phyloP scores from a whole-genome alignment of 2,329 filamentous ascomycete genomes.

The Ophiostoma triangulosporum region DNA sequence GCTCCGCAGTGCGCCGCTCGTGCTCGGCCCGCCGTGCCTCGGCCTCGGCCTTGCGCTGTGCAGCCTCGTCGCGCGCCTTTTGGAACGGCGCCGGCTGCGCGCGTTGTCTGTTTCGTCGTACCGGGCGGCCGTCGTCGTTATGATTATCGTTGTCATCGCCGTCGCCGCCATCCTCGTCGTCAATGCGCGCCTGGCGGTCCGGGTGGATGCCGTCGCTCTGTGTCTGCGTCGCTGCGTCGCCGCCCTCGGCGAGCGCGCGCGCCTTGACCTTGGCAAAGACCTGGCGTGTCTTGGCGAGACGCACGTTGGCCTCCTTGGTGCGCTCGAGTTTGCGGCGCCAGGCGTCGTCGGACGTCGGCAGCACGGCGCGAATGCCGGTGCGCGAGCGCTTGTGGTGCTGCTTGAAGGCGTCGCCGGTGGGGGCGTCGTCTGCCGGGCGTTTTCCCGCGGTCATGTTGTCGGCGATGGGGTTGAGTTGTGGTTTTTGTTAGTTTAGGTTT shows the following conservation, averaged over 20 bases:
- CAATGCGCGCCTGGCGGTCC: conserved; percentile 27
- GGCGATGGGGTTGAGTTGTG: neutral
- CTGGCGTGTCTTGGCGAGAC: conserved; percentile 88
- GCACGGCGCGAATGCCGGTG: conserved; percentile 7
- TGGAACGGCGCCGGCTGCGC: conserved; percentile 5
- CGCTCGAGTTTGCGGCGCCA: conserved; percentile 23
- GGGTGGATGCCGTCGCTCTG: conserved; percentile 24
- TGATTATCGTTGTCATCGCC: neutral
- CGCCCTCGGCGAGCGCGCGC: conserved; percentile 17
- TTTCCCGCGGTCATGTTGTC: conserved; percentile 3
- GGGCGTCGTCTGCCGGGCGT: neutral
- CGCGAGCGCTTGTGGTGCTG: conserved; percentile 9
- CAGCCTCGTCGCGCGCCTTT: conserved; percentile 41
- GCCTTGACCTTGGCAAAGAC: conserved; percentile 80
- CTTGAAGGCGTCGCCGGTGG: neutral
- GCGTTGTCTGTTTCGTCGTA: conserved; percentile 1
- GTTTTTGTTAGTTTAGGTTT: neutral
- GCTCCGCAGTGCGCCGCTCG: conserved; percentile 50
- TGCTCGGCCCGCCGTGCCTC: conserved; percentile 43
- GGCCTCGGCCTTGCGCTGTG: conserved; percentile 26
- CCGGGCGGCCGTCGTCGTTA: conserved; percentile 8
- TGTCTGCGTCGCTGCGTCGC: neutral
- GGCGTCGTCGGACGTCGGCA: conserved; percentile 12
- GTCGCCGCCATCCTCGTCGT: conserved; percentile 16
- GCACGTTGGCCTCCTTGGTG: conserved; percentile 78